Base-by-base conservation (phyloP, 2,329 filamentous ascomycete genomes). In the Scortechinia acanthostroma region DNA sequence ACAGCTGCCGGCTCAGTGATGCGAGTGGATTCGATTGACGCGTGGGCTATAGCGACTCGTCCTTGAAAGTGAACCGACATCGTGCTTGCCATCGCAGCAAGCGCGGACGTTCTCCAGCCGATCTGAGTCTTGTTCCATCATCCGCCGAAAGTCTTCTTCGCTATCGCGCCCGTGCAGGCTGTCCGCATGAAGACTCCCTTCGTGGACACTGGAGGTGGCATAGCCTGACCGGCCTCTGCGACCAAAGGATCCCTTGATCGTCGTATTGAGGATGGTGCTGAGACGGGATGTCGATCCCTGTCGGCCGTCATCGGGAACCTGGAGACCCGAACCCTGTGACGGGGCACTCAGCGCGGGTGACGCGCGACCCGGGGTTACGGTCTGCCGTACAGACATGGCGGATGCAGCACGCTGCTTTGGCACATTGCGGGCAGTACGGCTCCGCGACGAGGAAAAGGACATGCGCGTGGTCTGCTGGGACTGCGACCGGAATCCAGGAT, bases 41-140 rank as follows among this genome's bases (percentile, higher is more conserved):
- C 69, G 53, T 25, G 71, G 70, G 47, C 68, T 63, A 52, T 67
- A 68, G 58, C 69, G 73, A 43, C 66, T 58, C 42, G 65, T 63
- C 48, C 66, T 68, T 47, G 73, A 67, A 43, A 85, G 60, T 45
- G 71, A 78, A 45, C 78, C 75, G 43, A 89, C 85, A 59, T 89
- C 84, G 56, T 89, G 85, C 68, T 86, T 88, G 53, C 84, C 82
- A 76, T 97, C 93, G 65, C 93, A 98, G 69, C 93, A 98, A 48
- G 91, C 91, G 59, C 93, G 77, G 51, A 98, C 93, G 62, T 98
- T 96, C 72, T 97, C 91, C 55, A 97, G 73, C 50, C 83, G 76
- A 58, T 91, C 87, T 21, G 83, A 73, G 52, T 91, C 86, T 45
- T 80, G 74, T 64, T 91, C 87, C 55, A 91, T 88, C 51, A 91